Percentiles rank a stretch among this genome's conserved stretches.
These are phyloP conservation scores for Setaria viridis DNA, from an alignment of 202 grass and related monocot genomes.

Conservation along the genomic window DNA sequence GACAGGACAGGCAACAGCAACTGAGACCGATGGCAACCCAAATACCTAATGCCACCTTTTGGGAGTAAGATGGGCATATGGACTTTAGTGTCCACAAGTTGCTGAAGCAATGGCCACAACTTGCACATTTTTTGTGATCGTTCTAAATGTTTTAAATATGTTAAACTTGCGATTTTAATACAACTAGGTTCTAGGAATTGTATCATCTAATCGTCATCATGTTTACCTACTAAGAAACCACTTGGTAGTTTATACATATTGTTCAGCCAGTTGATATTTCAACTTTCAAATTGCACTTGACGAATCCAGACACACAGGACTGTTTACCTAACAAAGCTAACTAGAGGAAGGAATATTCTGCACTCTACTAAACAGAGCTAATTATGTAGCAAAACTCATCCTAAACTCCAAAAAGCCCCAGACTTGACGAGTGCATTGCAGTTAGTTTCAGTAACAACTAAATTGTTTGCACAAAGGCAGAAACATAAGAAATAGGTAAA, in stretches of 20 bases:
- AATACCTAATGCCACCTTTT: constrained; percentile 37
- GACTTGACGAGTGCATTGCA: not conserved
- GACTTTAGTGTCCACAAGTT: constrained; percentile 28
- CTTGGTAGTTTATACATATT: constrained; percentile 13
- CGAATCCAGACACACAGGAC: constrained; percentile 8
- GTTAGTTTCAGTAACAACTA: not conserved
- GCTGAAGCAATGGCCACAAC: constrained; percentile 30
- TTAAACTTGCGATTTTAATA: not conserved
- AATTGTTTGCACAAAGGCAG: not conserved
- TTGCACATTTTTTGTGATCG: not conserved
- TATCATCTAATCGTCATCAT: not conserved
- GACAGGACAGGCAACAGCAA: constrained; percentile 38
- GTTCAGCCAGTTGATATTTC: not conserved
- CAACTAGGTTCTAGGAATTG: constrained; percentile 12
- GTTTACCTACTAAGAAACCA: constrained; percentile 31
- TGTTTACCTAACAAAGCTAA: constrained; percentile 19
- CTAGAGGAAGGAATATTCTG: constrained; percentile 7
- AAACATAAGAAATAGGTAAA: constrained; percentile 10
- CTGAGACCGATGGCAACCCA: constrained; percentile 36
- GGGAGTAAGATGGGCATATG: constrained; percentile 1
- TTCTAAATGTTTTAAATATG: constrained; percentile 16
- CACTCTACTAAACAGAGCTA: constrained; percentile 6
- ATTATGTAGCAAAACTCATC: not conserved
- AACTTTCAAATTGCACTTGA: constrained; percentile 32
- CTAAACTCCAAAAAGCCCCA: constrained; percentile 12